phyloP scores from a whole-genome alignment of 2,329 filamentous ascomycete species.

The Fusarium paranaense region DNA sequence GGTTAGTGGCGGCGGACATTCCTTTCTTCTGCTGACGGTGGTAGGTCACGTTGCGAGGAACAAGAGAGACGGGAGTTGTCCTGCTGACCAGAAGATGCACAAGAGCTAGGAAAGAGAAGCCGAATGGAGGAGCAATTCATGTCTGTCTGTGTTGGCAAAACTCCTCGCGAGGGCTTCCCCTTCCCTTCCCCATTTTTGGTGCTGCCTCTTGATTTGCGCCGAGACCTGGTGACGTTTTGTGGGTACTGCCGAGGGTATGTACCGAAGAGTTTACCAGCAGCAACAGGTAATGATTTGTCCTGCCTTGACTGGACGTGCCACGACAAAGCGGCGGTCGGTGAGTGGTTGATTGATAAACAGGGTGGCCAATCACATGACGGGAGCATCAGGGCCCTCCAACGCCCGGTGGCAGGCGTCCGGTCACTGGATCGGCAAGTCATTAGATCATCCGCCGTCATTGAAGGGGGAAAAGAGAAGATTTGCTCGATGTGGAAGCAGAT shows the following conservation, averaged over 20 bases:
- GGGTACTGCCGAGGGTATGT: conserved; percentile 15
- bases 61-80: not conserved
- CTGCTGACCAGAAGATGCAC: not conserved
- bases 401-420: conserved; percentile 5
- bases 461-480: conserved; percentile 21
- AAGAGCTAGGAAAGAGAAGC: conserved; percentile 2
- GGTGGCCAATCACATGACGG: conserved; percentile 18
- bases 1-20: not conserved
- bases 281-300: conserved; percentile 10
- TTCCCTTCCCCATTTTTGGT: not conserved
- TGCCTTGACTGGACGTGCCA: conserved; percentile 15
- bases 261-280: not conserved
- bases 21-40: conserved; percentile 1
- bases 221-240: conserved; percentile 13
- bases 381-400: not conserved
- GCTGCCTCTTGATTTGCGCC: not conserved
- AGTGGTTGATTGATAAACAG: conserved; percentile 41
- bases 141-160: not conserved
- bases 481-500: conserved; percentile 8
- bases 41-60: not conserved
- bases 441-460: conserved; percentile 37
- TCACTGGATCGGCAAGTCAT: conserved; percentile 39
- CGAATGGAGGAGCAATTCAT: not conserved
- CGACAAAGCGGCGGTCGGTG: conserved; percentile 9
- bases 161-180: not conserved